Base-by-base conservation (phyloP, 2,329 filamentous ascomycete genomes). In the Achaetomium macrosporum region DNA sequence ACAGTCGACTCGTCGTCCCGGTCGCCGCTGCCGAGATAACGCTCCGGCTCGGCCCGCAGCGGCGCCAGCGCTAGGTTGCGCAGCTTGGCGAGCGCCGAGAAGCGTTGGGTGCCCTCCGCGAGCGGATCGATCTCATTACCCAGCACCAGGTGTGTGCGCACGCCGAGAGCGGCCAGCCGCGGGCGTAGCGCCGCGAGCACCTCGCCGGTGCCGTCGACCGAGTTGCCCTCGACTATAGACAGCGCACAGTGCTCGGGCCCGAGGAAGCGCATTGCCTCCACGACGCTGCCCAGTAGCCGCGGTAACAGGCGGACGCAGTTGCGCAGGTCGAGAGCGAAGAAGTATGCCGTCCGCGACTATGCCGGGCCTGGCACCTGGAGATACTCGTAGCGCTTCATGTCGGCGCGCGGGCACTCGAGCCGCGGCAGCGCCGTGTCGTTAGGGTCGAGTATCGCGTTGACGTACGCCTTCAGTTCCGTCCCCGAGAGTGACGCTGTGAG, bases 201-300 rank as follows among this genome's bases (percentile, higher is more conserved):
- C 25, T 79, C 75, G 31, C 63, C 70, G 0, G 79, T 82, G 4
- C 77, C 78, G 53, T 83, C 79, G n/a, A 69, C 60, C 0, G 78
- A 82, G 58, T 76, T 70, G 10, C 78, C 78, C 57, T 81, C 79
- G 6, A 82, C 71, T n/a, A 82, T 74, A 1, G 77, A 81, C 1
- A 82, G 64, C 0, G 72, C 75, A 58, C 77, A 82, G 48, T 69
- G 69, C 9, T 71, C 57, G 0, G 76, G 72, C 0, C 79, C 77
- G 0, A 83, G 69, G 58, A 76, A 79, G 1, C 62, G 66, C 6
- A 78, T 70, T 0, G 67, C 68, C 55, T 80, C 72, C 36, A 82
- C 53, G 12, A 82, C 68, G 25, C 74, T 76, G 1, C 76, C 73
- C 9, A 83, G 60, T 1, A 82, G 66, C 1, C 73, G 72, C 0